phyloP scores from a whole-genome alignment of 2,329 filamentous ascomycete species.

The Cladophialophora psammophila region DNA sequence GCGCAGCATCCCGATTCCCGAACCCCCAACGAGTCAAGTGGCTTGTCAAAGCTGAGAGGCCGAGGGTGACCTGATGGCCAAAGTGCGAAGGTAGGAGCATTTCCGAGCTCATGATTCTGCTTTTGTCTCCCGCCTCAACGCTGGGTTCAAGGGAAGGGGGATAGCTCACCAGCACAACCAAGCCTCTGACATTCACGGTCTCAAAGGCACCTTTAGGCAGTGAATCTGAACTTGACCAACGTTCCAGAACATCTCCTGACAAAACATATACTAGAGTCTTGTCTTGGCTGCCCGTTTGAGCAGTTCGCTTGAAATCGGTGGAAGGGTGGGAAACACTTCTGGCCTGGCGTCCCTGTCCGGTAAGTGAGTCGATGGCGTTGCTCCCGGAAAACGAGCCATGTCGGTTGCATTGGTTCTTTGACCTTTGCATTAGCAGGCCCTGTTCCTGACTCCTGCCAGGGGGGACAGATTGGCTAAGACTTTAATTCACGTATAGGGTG shows the following conservation, averaged over 20 bases:
- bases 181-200: not conserved
- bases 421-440: conserved; percentile 7
- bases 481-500: not conserved
- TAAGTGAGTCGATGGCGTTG: conserved; percentile 10
- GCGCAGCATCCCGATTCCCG: not conserved
- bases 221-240: not conserved
- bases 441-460: conserved; percentile 15
- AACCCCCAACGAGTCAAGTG: not conserved
- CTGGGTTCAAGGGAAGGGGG: not conserved
- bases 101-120: not conserved
- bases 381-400: conserved; percentile 1
- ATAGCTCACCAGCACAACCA: not conserved
- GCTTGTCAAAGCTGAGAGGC: not conserved
- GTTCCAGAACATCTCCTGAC: conserved; percentile 2
- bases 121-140: not conserved
- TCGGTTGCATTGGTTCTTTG: not conserved
- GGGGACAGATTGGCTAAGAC: not conserved
- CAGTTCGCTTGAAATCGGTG: not conserved
- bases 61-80: not conserved
- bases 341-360: not conserved
- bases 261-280: not conserved
- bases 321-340: not conserved
- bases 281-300: not conserved
- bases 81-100: not conserved
- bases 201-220: not conserved